phyloP scores from a whole-genome alignment of 129 eudicot species.

The Gnaphalium uliginosum region DNA sequence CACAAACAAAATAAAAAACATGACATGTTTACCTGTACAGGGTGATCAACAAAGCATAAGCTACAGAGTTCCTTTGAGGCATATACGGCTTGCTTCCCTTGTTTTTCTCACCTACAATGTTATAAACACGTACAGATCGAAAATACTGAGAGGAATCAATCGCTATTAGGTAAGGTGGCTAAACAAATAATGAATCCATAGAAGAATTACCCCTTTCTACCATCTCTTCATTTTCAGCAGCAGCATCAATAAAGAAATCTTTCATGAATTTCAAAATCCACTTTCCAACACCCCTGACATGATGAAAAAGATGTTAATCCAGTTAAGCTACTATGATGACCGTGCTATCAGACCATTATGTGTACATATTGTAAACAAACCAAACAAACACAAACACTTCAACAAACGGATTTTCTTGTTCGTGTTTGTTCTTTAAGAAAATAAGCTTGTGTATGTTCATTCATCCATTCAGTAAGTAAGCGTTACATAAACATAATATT shows the following conservation, averaged over 20 bases:
- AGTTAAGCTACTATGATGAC: too few relatives aligned
- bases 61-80: constrained; percentile 91
- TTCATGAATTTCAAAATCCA: constrained; percentile 82
- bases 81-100: constrained; percentile 57
- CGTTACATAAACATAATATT: too few relatives aligned
- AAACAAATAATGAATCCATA: background rate
- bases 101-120: constrained; percentile 47
- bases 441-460: too few relatives aligned
- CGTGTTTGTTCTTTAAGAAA: too few relatives aligned
- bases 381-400: too few relatives aligned
- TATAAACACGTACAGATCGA: constrained; percentile 5
- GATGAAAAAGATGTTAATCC: background rate
- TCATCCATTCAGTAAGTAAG: too few relatives aligned
- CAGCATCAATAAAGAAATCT: constrained; percentile 61
- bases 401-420: too few relatives aligned
- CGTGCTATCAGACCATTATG: too few relatives aligned
- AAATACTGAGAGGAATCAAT: background rate
- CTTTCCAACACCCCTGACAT: constrained; percentile 79
- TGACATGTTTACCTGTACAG: constrained; percentile 61
- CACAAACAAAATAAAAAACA: background rate
- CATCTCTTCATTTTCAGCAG: constrained; percentile 51
- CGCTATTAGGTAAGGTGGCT: constrained; percentile 15
- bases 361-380: too few relatives aligned
- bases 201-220: constrained; percentile 45
- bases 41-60: constrained; percentile 81